Conservation (phyloP, 805 yeast genomes). For the Phaffomyces antillensis region DNA sequence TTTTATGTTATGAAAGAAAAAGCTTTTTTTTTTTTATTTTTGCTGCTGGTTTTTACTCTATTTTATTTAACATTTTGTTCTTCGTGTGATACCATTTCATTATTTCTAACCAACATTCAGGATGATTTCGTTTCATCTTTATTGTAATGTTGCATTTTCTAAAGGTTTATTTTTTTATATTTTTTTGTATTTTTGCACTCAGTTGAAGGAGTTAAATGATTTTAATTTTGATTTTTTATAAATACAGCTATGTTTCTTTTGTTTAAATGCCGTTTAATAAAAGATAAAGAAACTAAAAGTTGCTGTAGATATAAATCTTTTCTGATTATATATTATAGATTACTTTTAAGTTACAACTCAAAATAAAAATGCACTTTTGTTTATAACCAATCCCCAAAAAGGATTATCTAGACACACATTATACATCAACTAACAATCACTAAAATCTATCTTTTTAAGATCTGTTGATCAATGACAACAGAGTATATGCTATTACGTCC, state of each 20-base stretch:
- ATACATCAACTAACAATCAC: too few relatives aligned
- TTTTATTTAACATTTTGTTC: too few relatives aligned
- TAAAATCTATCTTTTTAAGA: constrained; percentile 12
- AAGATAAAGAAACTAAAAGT: not conserved
- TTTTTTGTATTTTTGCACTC: not conserved
- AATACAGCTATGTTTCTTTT: not conserved
- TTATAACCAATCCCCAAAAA: not conserved
- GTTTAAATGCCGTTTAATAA: not conserved
- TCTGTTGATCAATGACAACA: constrained; percentile 37
- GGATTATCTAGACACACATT: too few relatives aligned
- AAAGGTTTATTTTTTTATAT: not conserved
- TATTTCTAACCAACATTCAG: not conserved
- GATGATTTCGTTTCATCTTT: not conserved
- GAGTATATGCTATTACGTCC: constrained; percentile 70
- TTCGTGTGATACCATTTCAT: too few relatives aligned
- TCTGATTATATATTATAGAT: too few relatives aligned
- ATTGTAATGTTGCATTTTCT: not conserved
- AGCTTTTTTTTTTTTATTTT: too few relatives aligned
- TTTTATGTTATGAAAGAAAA: not conserved
- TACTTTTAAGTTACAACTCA: too few relatives aligned
- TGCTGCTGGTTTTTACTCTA: not conserved
- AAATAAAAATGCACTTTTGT: too few relatives aligned
- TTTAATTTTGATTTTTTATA: not conserved
- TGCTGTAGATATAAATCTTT: not conserved
- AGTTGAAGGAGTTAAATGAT: constrained; percentile 1